Evolutionary conservation across 1,139 yeast species (phyloP), one percentile per base, ranked within the genome.

Genomic region (Yamadazyma blattariae): DNA sequence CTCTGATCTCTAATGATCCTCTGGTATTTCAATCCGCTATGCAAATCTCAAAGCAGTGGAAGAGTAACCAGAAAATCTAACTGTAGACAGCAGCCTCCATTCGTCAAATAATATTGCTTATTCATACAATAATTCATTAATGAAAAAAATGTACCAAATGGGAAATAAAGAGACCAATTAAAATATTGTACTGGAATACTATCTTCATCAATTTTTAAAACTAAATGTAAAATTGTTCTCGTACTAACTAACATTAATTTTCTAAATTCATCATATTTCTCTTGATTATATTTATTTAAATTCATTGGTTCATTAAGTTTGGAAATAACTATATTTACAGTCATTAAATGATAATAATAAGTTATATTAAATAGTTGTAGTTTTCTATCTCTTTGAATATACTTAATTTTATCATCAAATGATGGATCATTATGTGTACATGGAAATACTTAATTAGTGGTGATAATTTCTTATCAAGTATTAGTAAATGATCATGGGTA

Each of bases 391-490:
- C 11, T 25, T n/a, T n/a, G n/a, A n/a, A 25, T 25, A 11, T 13
- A 10, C 7, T 6, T n/a, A n/a, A 25, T 5, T 15, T 15, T 13
- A 6, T 13, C 15, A 5, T 7, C 12, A n/a, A 25, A 25, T 5
- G 11, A 9, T 25, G 10, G 15, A 25, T 25, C 27, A 6, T 12
- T 10, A 9, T 25, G 13, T 10, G 13, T 10, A n/a, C 11, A 9
- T 6, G 27, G 27, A 8, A 9, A n/a, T 67, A 64, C 48, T 87
- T 80, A 41, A 86, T 64, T 5, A 76, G 53, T 1, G 79, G 64
- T 5, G 86, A 71, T 23, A 85, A 54, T 5, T 63, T 50, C 26
- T 68, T 67, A 45, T 85, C 88, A 3, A 85, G 64, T 4, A 84
- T 61, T 12, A 86, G 57, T 9, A 76, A 56, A 49, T 77, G 67